Base-by-base conservation (phyloP, 768 basidiomycete genomes). In the Pulveroboletus sp. region DNA sequence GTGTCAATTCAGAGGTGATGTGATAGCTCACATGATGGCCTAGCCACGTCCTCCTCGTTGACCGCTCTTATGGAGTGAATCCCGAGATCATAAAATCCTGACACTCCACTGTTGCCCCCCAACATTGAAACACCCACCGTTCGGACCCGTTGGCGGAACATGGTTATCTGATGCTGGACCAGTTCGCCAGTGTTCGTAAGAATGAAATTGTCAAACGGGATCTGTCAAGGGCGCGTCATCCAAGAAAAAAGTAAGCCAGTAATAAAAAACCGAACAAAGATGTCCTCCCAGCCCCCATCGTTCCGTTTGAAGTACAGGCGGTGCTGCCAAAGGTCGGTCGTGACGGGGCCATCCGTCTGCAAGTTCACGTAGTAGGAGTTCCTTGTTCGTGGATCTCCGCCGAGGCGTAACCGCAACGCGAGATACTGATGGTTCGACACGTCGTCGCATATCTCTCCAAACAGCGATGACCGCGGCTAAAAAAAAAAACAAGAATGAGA, bases 311-410 rank as follows among this genome's bases (percentile, higher is more conserved):
- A 88, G 69, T 80, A 89, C n/a, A 98, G 73, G 31, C 90, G 79
- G 58, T 97, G 93, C 63, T 96, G 95, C 85, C 89, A 98, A n/a
- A 98, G 72, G 64, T 95, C 92, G 33, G 83, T 86, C 43, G 82
- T 78, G 43, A 89, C 75, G 39, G 81, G 76, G 1, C 89, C 87
- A 45, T 92, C 87, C 3, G 93, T 95, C 66, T 96, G 93, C 40
- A 97, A 72, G 69, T 98, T 97, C 42, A 92, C 86, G 57, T 87
- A 94, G 74, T 93, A 97, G n/a, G 89, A 84, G 57, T 81, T 82
- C 54, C 83, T 80, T 37, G 87, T 87, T 36, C 80, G 76, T 18
- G 83, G 81, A 55, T 90, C 82, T 3, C 93, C 94, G 24, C 78
- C 78, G 51, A 85, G 79, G 14, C 89, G 83, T 10, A 96, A 70